Percentiles rank a stretch among this genome's conserved stretches.
Evolutionary conservation across 2,329 filamentous ascomycete genomes (phyloP).

Genomic region (Colletotrichum sp.): DNA sequence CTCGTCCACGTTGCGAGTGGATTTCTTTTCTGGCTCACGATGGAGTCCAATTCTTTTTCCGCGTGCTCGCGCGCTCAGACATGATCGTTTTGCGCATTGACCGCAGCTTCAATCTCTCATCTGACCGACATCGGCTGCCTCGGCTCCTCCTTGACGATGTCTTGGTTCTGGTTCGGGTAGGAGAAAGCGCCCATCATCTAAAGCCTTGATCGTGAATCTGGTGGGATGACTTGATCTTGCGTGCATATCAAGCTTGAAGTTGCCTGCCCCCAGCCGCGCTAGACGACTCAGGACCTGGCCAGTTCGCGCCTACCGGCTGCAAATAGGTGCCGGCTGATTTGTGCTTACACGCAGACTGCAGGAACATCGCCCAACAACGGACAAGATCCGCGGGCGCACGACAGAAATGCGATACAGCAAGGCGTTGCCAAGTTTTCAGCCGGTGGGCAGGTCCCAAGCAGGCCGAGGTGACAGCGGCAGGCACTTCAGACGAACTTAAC

Average conservation of each 20-base stretch:
- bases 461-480: not conserved
- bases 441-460: not conserved
- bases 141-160: not conserved
- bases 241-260: not conserved
- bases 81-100: not conserved
- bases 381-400: not conserved
- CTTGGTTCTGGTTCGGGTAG: not conserved
- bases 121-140: not conserved
- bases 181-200: not conserved
- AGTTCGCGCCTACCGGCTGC: not conserved
- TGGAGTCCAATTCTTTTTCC: not conserved
- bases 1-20: not conserved
- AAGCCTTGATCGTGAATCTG: not conserved
- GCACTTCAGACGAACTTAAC: not conserved
- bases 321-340: not conserved
- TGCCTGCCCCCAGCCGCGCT: not conserved
- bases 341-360: not conserved
- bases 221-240: not conserved
- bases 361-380: not conserved
- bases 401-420: not conserved
- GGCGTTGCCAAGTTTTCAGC: not conserved
- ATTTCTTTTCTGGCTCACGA: not conserved
- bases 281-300: not conserved
- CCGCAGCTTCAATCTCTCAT: not conserved
- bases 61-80: not conserved